phyloP scores from a whole-genome alignment of 192 early-diverging fungal species.

The Coemansia sp. region DNA sequence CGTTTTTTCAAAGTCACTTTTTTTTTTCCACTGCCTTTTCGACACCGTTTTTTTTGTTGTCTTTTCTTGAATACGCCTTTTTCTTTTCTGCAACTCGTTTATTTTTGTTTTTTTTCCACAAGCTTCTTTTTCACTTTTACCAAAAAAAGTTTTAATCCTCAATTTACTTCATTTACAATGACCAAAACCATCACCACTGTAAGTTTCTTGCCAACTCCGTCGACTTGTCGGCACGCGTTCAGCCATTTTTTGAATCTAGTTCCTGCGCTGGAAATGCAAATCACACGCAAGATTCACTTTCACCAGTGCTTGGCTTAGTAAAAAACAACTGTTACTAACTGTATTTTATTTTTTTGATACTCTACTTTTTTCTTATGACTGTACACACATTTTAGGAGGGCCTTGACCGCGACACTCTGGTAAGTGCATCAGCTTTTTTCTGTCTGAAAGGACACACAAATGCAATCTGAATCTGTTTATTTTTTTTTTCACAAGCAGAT shows the following conservation, averaged over 20 bases:
- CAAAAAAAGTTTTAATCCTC: neutral
- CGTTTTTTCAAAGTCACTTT: constrained; percentile 8
- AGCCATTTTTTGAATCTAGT: no score
- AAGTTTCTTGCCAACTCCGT: constrained; percentile 19
- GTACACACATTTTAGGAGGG: constrained; percentile 23
- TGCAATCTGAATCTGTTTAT: constrained; percentile 4
- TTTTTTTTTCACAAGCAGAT: neutral
- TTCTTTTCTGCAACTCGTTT: constrained; percentile 1
- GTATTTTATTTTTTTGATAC: neutral
- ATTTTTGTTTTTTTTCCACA: constrained; percentile 1
- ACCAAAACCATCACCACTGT: constrained; percentile 45
- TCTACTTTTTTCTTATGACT: neutral
- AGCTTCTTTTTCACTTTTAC: neutral
- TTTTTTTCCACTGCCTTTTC: constrained; percentile 3
- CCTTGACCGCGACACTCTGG: constrained; percentile 52
- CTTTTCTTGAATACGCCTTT: constrained; percentile 9
- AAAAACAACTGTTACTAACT: neutral
- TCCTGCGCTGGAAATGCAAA: neutral
- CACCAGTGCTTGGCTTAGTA: no score
- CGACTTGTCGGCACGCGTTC: neutral
- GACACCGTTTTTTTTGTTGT: neutral
- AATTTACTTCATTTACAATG: constrained; percentile 21
- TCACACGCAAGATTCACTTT: neutral
- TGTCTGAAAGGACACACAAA: neutral
- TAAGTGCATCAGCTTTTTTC: constrained; percentile 22